Evolutionary conservation across 805 yeast genomes (phyloP), one percentile per base, ranked within the genome.

Genomic region (Candida bentonensis): DNA sequence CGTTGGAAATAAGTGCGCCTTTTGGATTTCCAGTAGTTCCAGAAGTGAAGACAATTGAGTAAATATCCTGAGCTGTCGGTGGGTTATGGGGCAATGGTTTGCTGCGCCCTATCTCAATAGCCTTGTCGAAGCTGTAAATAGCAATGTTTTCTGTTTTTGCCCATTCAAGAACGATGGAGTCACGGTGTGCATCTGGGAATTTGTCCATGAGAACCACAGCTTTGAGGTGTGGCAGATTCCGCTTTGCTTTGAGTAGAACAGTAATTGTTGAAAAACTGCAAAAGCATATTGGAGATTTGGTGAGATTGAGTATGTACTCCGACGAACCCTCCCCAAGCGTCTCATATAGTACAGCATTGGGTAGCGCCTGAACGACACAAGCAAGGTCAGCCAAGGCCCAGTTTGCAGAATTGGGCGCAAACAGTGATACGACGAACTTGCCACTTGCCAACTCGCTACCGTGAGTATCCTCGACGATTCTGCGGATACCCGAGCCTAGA

Each of bases 21-120:
- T 81, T 80, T 40, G 88, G 88, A 15, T 70, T 60, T 15, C 86
- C 86, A 1, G 87, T 79, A 1, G 88, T 80, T 25, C 88, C 88
- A 0, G 84, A 77, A 2, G 88, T 81, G 58, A 79, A 80, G 44
- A 44, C 55, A 13, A 54, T 72, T 15, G 87, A 77, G 57, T 74
- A 76, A 17, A 72, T 40, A 21, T 72, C 69, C 15, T 73, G 69
- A 1, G 78, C 72, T 1, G 59, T 62, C 21, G 85, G 82, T 9
- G 74, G 73, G 33, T 59, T 54, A 46, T 59, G 54, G 36, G 69
- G 62, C 42, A 59, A 53, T 42, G 83, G 79, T 40, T 72, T 64
- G 46, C 69, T 57, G 48, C 51, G 53, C 42, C 73, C 76, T 46
- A 72, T 47, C 2, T 57, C 51, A 42, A 67, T 65, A 4, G 73